Evolutionary conservation across 805 yeast species (phyloP), one percentile per base, ranked within the genome.

Genomic region (Zygotorulaspora sp.): DNA sequence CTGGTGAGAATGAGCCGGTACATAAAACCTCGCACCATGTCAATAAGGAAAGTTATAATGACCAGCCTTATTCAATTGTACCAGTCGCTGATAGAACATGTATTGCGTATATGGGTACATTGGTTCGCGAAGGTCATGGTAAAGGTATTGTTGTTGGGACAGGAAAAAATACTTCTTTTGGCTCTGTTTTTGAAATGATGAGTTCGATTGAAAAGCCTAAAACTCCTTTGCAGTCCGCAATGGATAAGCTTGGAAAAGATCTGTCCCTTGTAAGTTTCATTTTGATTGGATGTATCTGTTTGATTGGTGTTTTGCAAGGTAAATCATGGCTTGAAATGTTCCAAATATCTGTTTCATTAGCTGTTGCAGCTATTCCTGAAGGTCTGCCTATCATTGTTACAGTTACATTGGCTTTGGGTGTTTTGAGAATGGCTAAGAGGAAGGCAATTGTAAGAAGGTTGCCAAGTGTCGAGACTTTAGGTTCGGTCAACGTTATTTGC

Each of bases 281-380:
- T 17, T 82, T 90, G 21, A 92, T 92, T 62, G 96, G 95, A 32
- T 60, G 83, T n/a, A 92, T 92, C 56, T 90, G 96, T 53, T 56
- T 92, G 15, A 72, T 92, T 49, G 99, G 98, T 41, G 72, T 92
- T 14, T 41, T 86, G 32, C 96, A 92, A 66, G 97, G 98, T 33
- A 82, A 95, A 45, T 74, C 84, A 7, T 89, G 97, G 96, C 72
- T 92, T 41, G 97, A 92, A 47, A 92, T 94, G 97, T 90, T 92
- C 66, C 96, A 90, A 62, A 88, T 92, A 41, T 86, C 96, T 1
- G 99, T 92, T 7, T 88, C 97, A 1, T 71, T 92, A 45, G 99
- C 98, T 2, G 99, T 92, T 13, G 99, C 99, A 35, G 98, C 98
- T 3, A 92, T 92, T 52, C 99, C 99, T 4, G 99, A 92, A 64